These are phyloP conservation scores for Cyberlindnera euphorbiiphila DNA, from an alignment of 805 yeast genomes.

Conservation along the genomic window DNA sequence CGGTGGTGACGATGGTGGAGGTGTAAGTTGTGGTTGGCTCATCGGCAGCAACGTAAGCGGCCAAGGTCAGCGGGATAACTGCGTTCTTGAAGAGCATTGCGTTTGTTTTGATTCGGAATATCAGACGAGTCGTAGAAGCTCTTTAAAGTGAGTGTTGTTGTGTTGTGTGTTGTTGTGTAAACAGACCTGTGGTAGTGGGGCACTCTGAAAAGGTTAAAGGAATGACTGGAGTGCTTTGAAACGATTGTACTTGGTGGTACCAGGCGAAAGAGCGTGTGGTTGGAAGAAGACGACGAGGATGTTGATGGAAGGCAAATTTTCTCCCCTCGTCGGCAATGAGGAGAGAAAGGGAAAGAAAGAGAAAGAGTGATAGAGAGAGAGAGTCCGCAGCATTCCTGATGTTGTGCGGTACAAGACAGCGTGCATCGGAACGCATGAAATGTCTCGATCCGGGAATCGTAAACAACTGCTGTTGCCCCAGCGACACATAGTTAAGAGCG, in stretches of 20 bases:
- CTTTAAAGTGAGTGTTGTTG: background rate
- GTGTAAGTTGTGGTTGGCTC: conserved; percentile 34
- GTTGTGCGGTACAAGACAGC: conserved; percentile 7
- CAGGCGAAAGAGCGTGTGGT: conserved; percentile 1
- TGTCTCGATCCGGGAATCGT: conserved; percentile 9
- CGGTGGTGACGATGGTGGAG: conserved; percentile 35
- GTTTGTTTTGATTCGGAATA: background rate
- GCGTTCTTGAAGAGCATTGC: conserved; percentile 24
- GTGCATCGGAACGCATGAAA: conserved; percentile 4
- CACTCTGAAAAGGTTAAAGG: conserved; percentile 30
- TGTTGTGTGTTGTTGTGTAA: background rate
- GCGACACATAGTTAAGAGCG: conserved; percentile 16
- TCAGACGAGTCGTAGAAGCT: background rate
- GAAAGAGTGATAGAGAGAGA: no score
- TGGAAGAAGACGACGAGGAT: background rate
- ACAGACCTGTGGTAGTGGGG: conserved; percentile 9
- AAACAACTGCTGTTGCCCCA: conserved; percentile 8
- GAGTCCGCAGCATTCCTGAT: conserved; percentile 7
- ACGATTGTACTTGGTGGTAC: conserved; percentile 1
- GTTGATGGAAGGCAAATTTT: conserved; percentile 3
- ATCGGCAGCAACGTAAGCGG: conserved; percentile 32
- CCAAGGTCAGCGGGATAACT: conserved; percentile 24
- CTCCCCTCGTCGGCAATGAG: conserved; percentile 1
- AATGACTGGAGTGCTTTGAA: conserved; percentile 30
- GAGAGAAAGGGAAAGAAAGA: no score